Evolutionary conservation across 805 yeast genomes (phyloP), one percentile per base, ranked within the genome.

Genomic region (Candida methanosorbosa): DNA sequence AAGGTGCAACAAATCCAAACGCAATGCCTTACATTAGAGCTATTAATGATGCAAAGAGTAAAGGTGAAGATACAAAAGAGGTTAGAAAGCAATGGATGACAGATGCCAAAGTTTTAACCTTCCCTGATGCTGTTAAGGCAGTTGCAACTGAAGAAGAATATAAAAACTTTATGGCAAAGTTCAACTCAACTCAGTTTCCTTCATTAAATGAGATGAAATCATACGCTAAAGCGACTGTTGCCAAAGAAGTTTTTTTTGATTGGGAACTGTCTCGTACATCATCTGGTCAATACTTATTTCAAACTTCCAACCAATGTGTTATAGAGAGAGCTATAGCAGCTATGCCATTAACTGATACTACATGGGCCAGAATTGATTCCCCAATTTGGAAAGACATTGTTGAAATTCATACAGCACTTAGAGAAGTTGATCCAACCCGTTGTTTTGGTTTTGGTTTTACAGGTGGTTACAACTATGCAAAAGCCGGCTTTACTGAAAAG

Each of bases 341-440:
- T 50, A 74, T 78, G 5, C 81, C 80, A 12, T 70, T 70, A 39
- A 66, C 80, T 11, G 82, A 75, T 38, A 50, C 73, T 49, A 50
- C 76, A 17, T 76, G 82, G 82, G 57, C 75, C 14, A 81, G 77
- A 46, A 76, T 81, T 25, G 73, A 74, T 49, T 63, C 67, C 4
- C 82, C 82, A 15, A 66, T 74, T 43, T 50, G 75, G 32, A 41
- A 58, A 21, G 72, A 72, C 48, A 79, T 80, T 7, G 55, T 54
- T 35, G 52, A 48, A 3, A 65, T 73, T 41, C 74, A 79, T 13
- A 46, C 57, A 12, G 51, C 54, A 32, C 65, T 76, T 38, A 75
- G 70, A 36, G 56, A 52, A 13, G 50, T 59, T 18, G 64, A 56
- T 48, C 81, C 81, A 13, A 60, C 66, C 18, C 68, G 66, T 42